A percentile compares a stretch with the other conserved stretches of the same genome.
phyloP scores from a whole-genome alignment of 306 rosid species.

The Vigna reflexopilosa region DNA sequence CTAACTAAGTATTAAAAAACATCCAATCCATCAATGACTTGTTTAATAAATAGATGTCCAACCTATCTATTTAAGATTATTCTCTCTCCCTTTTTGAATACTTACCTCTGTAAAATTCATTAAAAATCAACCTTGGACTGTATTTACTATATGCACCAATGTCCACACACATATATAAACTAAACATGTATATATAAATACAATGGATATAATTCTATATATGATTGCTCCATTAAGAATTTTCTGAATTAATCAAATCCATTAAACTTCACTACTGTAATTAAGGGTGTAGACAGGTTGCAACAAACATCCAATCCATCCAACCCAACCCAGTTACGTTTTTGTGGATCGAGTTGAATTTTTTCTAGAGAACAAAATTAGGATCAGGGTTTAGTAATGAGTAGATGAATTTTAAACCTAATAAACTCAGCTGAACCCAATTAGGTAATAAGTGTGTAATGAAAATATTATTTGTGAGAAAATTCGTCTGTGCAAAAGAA shows the following conservation, averaged over 20 bases:
- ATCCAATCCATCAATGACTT: background rate
- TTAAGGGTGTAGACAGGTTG: background rate
- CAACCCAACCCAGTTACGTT: too few species aligned
- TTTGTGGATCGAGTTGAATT: too few species aligned
- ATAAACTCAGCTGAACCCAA: too few species aligned
- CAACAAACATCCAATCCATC: too few species aligned
- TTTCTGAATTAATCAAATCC: conserved; percentile 1
- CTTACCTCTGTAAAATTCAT: conserved; percentile 17
- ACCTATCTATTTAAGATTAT: conserved; percentile 7
- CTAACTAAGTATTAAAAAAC: background rate
- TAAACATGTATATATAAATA: background rate
- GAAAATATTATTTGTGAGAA: too few species aligned
- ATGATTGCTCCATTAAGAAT: background rate
- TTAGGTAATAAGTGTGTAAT: too few species aligned
- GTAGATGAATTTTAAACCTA: too few species aligned
- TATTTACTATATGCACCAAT: background rate
- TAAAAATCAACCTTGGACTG: background rate
- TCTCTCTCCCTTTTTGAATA: conserved; percentile 9
- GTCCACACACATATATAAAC: background rate
- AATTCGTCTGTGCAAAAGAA: too few species aligned
- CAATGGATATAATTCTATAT: background rate
- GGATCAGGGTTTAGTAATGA: too few species aligned
- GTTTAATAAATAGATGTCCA: background rate
- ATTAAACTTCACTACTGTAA: background rate
- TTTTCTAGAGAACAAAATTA: too few species aligned